Percentiles rank a stretch among this genome's conserved stretches.
phyloP scores from a whole-genome alignment of 441 rosid genomes.

The Adansonia rubrostipa region DNA sequence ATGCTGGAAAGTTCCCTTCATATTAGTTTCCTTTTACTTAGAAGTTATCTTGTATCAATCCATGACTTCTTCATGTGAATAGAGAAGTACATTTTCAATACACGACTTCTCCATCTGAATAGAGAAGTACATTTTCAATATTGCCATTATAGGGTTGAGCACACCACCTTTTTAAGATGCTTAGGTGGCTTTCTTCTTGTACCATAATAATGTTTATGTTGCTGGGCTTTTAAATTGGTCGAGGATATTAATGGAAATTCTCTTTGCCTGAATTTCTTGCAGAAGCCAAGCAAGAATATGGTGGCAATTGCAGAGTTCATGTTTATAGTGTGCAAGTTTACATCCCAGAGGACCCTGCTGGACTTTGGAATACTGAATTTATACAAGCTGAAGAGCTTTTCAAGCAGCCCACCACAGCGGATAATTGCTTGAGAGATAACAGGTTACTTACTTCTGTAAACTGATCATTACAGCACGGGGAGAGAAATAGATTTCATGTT shows the following conservation, averaged over 20 bases:
- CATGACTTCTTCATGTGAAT: neutral
- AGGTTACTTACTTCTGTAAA: conserved; percentile 44
- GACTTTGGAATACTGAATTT: conserved; percentile 83
- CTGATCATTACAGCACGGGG: neutral
- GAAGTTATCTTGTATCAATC: neutral
- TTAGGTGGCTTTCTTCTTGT: neutral
- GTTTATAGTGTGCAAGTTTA: conserved; percentile 85
- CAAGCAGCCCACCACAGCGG: conserved; percentile 52
- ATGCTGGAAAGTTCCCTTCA: neutral
- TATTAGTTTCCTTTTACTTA: neutral
- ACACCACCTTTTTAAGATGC: neutral
- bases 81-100: neutral
- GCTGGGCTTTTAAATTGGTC: neutral
- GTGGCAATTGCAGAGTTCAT: conserved; percentile 64
- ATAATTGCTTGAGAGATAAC: conserved; percentile 89
- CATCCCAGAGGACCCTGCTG: conserved; percentile 80
- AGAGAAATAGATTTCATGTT: neutral
- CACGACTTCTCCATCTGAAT: too few species aligned
- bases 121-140: too few species aligned
- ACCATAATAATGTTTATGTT: neutral
- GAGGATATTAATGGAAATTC: conserved; percentile 4
- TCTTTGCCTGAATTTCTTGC: conserved; percentile 35
- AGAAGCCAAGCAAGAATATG: conserved; percentile 79
- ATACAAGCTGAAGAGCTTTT: conserved; percentile 89
- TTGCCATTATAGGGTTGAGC: neutral